Evolutionary conservation across 1,284 basidiomycete genomes (phyloP), one percentile per base, ranked within the genome.

Genomic region (Cystobasidium sp.): DNA sequence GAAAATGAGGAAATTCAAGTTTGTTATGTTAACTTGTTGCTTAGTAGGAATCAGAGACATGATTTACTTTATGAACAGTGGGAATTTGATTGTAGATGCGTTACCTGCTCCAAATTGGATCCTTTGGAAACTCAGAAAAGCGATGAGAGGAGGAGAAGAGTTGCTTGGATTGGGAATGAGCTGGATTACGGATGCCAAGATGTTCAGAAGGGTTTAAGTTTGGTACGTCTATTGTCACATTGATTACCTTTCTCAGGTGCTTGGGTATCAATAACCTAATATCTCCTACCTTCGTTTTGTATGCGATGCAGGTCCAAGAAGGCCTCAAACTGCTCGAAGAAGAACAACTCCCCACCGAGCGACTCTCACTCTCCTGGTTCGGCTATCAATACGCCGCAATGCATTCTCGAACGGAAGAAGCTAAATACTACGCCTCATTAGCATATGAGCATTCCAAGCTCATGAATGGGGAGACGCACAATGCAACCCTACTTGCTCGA

Each of bases 61-160:
- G 64, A 66, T 22, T 22, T 55, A 7, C 20, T 66, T 22, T 49
- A 53, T 18, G 24, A 43, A 7, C 20, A 10, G 6, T 66, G 64
- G 64, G 64, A 66, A 49, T 66, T 66, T 43, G 47, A 46, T 31
- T 66, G 64, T 37, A n/a, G 64, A 9, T 66, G 64, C 18, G 12
- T n/a, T 20, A 16, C 47, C 18, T 66, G 64, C 22, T 59, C 56
- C 2, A 6, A 8, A 6, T 37, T 66, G 49, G 53, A 53, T 18
- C 49, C 49, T 10, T 22, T 41, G 22, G 51, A 51, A n/a, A 12
- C 41, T 12, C 6, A 24, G 64, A 16, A 43, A 8, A 53, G 64
- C 49, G 44, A 66, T 18, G 7, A 24, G 4, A 51, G 51, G 5
- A 37, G 64, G 41, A 43, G 51, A 16, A 51, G 51, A 43, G 51